Base-by-base conservation (phyloP, 2,329 filamentous ascomycete species). In the Zymoseptoria crescenta region DNA sequence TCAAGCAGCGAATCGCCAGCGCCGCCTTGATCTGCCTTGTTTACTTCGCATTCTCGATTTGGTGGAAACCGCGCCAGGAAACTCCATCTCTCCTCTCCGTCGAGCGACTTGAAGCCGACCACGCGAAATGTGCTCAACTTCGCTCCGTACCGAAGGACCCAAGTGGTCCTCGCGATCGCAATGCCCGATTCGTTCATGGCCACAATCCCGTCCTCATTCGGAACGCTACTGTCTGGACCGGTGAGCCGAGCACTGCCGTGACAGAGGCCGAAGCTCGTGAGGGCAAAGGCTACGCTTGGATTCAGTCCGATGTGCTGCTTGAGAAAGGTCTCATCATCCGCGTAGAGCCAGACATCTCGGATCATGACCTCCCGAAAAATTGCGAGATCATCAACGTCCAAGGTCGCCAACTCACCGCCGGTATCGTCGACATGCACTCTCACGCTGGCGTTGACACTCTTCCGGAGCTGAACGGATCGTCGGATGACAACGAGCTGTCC, bases 71-170 rank as follows among this genome's bases (percentile, higher is more conserved):
- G 52, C 28, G 48, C 27, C 79, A 96, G 96, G 79, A 96, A 96
- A 77, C 91, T 96, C 63, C 91, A 96, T 70, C 87, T 87, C 0
- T 95, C 95, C 72, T 87, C 3, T 86, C 84, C 1, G 62, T 77
- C 21, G 73, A 79, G 52, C 80, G 78, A 65, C 75, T 88, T 21
- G 73, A 78, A 41, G 74, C 77, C 10, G 80, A 87, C 64, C 72
- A 86, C 21, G 75, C 74, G 16, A 79, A 78, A 1, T 88, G 86
- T 72, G 74, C 78, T 30, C 79, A 77, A 68, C 76, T 88, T 51
- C 80, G 76, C 41, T 73, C 74, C 52, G 81, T 79, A 65, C 84
- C 84, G 0, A 68, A 76, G 54, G 82, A 86, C 61, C 82, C 83
- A 1, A 76, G 76, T 41, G 83, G 83, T 20, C 68, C 75, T 4